Percentiles rank a stretch among this genome's conserved stretches.
Evolutionary conservation across 208 protist species (phyloP).

Genomic region (Porcisia hertigi): DNA sequence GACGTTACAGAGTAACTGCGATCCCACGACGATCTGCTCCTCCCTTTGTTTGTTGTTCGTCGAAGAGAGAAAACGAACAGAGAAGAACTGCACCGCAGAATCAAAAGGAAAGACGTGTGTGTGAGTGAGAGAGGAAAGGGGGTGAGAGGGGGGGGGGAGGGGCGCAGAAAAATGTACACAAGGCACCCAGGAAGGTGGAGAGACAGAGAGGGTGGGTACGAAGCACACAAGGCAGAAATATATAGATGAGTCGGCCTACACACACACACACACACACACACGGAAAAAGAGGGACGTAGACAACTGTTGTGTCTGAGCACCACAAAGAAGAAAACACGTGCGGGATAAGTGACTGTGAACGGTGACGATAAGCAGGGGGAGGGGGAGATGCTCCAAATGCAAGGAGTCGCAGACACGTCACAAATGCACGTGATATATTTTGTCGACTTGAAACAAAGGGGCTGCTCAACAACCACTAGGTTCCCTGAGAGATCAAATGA

Average conservation of each 20-base stretch:
- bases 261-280: slow-evolving; percentile 11
- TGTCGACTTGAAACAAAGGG: neutral
- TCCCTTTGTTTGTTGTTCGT: too few species aligned
- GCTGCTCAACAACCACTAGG: too few species aligned
- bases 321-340: too few species aligned
- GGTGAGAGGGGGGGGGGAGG: too few species aligned
- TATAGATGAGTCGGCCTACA: neutral
- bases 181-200: too few species aligned
- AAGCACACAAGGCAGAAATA: neutral
- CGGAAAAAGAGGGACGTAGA: neutral
- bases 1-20: too few species aligned
- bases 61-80: too few species aligned
- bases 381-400: neutral
- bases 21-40: too few species aligned
- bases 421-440: neutral
- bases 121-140: too few species aligned
- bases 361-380: neutral
- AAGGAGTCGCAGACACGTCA: neutral
- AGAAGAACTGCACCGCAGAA: too few species aligned
- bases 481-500: neutral
- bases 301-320: too few species aligned
- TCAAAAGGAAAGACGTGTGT: neutral
- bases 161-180: too few species aligned
- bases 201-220: neutral
- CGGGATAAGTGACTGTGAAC: neutral